Conservation (phyloP, 2,329 filamentous ascomycete species). For the Xylariaceae sp. region DNA sequence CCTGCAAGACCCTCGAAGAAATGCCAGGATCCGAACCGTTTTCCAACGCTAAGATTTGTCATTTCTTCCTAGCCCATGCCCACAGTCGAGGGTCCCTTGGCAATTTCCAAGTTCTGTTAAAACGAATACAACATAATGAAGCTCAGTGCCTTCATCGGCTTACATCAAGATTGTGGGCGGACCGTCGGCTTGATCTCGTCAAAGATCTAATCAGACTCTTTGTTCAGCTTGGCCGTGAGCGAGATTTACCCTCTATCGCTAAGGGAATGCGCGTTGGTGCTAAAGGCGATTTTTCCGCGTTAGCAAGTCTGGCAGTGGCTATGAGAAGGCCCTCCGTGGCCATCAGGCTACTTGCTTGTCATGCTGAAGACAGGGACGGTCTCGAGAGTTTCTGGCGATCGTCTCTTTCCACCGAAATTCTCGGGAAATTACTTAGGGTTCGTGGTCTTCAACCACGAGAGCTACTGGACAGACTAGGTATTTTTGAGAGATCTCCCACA, state of each 20-base stretch:
- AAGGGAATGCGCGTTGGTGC: constrained; percentile 9
- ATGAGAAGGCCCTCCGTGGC: constrained; percentile 11
- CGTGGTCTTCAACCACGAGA: too few species aligned
- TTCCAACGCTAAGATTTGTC: constrained; percentile 17
- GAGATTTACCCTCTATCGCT: constrained; percentile 15
- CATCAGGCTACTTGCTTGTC: constrained; percentile 4
- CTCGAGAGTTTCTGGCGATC: constrained; percentile 18
- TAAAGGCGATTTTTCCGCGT: constrained; percentile 7
- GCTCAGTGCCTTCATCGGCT: constrained; percentile 10
- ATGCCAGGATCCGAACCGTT: constrained; percentile 8
- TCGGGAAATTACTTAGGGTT: too few species aligned
- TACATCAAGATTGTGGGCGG: constrained; percentile 15
- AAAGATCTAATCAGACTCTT: constrained; percentile 18
- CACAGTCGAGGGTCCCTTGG: constrained; percentile 12
- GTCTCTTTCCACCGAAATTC: background rate
- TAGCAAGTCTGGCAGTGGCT: constrained; percentile 20
- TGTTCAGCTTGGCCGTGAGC: constrained; percentile 19
- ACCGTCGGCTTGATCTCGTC: constrained; percentile 13
- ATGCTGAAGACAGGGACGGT: constrained; percentile 7
- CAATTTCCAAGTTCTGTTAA: constrained; percentile 2
- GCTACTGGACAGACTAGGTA: too few species aligned
- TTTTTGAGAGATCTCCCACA: too few species aligned
- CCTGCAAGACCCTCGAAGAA: constrained; percentile 19
- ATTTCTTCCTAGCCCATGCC: constrained; percentile 19
- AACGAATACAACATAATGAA: constrained; percentile 1